Percentiles rank a stretch among this genome's conserved stretches.
These are phyloP conservation scores for Candida vaughaniae DNA, from an alignment of 805 yeast genomes.

Conservation along the genomic window DNA sequence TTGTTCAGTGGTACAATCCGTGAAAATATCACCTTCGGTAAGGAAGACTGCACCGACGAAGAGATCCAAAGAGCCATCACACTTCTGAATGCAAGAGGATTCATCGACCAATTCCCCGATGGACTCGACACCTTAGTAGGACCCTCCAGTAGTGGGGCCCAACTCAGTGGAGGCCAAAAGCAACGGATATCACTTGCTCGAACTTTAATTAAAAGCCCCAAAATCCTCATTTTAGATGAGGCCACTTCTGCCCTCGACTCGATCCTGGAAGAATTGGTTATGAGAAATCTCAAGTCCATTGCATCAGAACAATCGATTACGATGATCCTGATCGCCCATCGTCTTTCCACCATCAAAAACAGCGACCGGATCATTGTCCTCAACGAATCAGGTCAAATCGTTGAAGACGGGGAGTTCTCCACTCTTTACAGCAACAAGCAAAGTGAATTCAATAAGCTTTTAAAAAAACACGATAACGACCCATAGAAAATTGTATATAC, in stretches of 20 bases:
- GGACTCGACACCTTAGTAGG: conserved; percentile 83
- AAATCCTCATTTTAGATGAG: conserved; percentile 83
- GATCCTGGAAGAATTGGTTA: conserved; percentile 82
- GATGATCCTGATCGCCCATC: conserved; percentile 86
- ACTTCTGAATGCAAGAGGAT: conserved; percentile 71
- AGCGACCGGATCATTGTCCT: conserved; percentile 80
- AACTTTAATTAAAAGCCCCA: conserved; percentile 75
- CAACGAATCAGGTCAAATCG: conserved; percentile 51
- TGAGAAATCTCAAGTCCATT: conserved; percentile 62
- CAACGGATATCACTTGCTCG: conserved; percentile 92
- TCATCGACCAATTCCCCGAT: conserved; percentile 74
- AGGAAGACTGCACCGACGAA: conserved; percentile 53
- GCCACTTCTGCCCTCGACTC: conserved; percentile 94
- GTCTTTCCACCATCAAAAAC: conserved; percentile 82
- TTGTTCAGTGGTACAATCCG: conserved; percentile 81
- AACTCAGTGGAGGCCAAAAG: conserved; percentile 92
- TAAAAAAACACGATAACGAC: conserved; percentile 21
- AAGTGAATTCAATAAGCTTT: conserved; percentile 36
- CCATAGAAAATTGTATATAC: too few species aligned
- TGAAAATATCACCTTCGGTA: conserved; percentile 82
- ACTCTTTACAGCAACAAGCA: conserved; percentile 24
- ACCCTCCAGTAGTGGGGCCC: conserved; percentile 63
- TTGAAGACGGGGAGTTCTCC: conserved; percentile 53
- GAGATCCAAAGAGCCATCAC: conserved; percentile 60
- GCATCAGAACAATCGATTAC: conserved; percentile 53